Evolutionary conservation across 176 grass and related monocot genomes (phyloP).

Genomic region (Oryza nivara): DNA sequence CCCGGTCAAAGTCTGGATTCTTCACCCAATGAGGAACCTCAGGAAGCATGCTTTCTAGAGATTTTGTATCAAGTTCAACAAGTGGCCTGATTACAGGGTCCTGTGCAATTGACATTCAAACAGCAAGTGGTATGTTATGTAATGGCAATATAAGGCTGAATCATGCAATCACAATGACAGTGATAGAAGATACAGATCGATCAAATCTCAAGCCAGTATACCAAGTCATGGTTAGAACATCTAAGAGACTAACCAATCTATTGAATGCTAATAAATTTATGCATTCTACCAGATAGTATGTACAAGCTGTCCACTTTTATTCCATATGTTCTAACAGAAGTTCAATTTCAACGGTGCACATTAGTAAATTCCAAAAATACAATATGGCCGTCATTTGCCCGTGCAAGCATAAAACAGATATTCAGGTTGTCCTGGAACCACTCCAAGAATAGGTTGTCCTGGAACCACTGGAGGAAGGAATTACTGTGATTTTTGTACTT

Average conservation of each 20-base stretch:
- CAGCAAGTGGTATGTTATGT: conserved; percentile 3
- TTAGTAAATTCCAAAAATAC: neutral
- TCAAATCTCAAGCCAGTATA: neutral
- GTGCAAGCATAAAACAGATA: neutral
- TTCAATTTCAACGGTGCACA: neutral
- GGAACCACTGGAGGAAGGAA: neutral
- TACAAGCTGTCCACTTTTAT: neutral
- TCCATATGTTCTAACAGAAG: neutral
- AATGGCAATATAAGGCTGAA: neutral
- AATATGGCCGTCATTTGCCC: neutral
- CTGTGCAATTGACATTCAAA: conserved; percentile 40
- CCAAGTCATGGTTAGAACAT: neutral
- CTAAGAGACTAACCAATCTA: neutral
- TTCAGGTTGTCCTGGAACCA: neutral
- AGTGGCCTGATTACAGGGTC: conserved; percentile 70
- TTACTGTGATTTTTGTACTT: neutral
- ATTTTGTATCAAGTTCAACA: conserved; percentile 67
- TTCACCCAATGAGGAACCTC: conserved; percentile 89
- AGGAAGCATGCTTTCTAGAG: conserved; percentile 66
- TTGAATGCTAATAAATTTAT: neutral
- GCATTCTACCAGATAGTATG: neutral
- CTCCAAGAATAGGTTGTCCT: neutral
- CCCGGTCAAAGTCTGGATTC: conserved; percentile 85
- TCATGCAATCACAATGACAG: neutral
- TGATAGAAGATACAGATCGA: neutral